Evolutionary conservation across 768 basidiomycete genomes (phyloP), one percentile per base, ranked within the genome.

Genomic region (Russula emetica): DNA sequence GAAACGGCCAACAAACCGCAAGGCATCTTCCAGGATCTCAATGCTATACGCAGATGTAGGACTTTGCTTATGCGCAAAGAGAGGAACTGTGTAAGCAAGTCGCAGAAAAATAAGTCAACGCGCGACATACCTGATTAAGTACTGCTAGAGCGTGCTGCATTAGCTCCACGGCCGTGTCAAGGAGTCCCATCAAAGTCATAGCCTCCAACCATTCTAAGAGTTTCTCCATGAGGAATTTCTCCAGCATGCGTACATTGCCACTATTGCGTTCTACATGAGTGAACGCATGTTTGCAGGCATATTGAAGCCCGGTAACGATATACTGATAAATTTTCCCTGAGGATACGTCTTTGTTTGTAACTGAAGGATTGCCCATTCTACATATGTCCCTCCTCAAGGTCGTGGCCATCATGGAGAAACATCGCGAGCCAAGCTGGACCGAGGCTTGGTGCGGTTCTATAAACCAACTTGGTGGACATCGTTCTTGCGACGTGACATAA

Each of bases 181-280:
- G 32, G 4, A 56, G 54, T 16, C 40, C 16, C 28, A 64, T 45
- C 30, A 64, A 14, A 28, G 59, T 61, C 59, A 61, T 56, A 11
- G 49, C 63, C 26, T 64, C 63, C 49, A 64, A 14, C 63, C 63
- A 64, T 42, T 64, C 63, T 24, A 64, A 14, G 3, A 64, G 54
- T 26, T 64, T 64, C 54, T 51, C 63, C 59, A 11, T 36, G 34
- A 64, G 49, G 24, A 64, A 64, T 18, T 54, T 26, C 24, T 64
- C 63, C 6, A 64, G 16, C 58, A 51, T 47, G 16, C 40, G 58
- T 20, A 55, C 5, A 47, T 64, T 64, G 7, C 49, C 63, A 5
- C 18, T 22, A 30, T 64, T 54, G 3, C 28, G 38, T 8, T 28
- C 30, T n/a, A 64, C 34, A 44, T 64, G 63, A 18, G 28, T 42